Percentiles rank a stretch among this genome's conserved stretches.
phyloP scores from a whole-genome alignment of 2,329 filamentous ascomycete genomes.

The Fusarium acutatum region DNA sequence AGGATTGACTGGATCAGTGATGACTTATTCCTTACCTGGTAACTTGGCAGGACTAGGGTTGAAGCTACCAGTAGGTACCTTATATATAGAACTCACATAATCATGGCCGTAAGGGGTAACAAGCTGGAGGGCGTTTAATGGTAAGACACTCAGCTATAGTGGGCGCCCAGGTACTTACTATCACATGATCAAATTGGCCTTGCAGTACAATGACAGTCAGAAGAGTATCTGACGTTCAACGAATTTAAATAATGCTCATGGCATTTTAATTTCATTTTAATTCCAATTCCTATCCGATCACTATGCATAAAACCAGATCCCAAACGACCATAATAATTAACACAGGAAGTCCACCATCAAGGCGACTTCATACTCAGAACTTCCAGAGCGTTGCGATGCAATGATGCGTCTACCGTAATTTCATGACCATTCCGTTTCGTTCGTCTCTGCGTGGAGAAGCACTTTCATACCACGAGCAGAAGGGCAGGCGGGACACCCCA shows the following conservation, averaged over 20 bases:
- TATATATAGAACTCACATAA: neutral
- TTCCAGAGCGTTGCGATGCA: neutral
- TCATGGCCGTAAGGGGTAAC: neutral
- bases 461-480: conserved; percentile 61
- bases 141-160: neutral
- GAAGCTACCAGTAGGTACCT: neutral
- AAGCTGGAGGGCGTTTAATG: too few relatives aligned
- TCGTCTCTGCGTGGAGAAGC: conserved; percentile 54
- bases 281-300: neutral
- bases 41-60: neutral
- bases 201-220: neutral
- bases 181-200: neutral
- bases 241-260: conserved; percentile 20
- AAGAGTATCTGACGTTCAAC: neutral
- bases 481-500: conserved; percentile 53
- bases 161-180: neutral
- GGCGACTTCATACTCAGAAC: conserved; percentile 9
- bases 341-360: conserved; percentile 6
- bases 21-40: neutral
- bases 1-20: neutral
- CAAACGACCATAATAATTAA: conserved; percentile 22
- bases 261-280: conserved; percentile 26
- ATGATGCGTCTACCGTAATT: conserved; percentile 29
- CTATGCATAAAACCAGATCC: conserved; percentile 1
- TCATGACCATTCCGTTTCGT: conserved; percentile 46